Evolutionary conservation across 306 rosid species (phyloP), one percentile per base, ranked within the genome.

Genomic region (Trifolium subterraneum): DNA sequence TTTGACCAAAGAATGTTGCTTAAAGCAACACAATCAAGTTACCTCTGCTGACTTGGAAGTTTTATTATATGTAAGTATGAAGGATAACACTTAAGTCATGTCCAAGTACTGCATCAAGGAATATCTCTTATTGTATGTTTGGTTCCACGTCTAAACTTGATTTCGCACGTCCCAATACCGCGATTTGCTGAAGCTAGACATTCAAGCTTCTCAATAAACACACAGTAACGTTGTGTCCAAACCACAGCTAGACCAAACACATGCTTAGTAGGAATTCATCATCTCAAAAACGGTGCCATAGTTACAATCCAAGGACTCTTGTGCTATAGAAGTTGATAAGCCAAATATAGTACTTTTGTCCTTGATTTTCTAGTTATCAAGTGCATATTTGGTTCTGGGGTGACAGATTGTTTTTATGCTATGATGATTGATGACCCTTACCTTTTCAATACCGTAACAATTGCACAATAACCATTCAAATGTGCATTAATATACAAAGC

Each of bases 401-500:
- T 29, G 33, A 29, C 6, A 29, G 6, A 29, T 29, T 44, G 50
- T 4, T 44, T 44, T 44, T 44, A 44, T 44, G 20, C 55, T 48
- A 48, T 48, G n/a, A n/a, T n/a, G n/a, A n/a, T n/a, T n/a, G n/a
- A n/a, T n/a, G 55, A 48, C 8, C 50, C n/a, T 44, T 44, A 2
- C 14, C 61, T 38, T 76, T 63, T 3, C 59, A 69, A 50, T 59
- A 18, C 33, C 29, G 39, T 61, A 50, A 36, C 77, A 35, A 1
- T 35, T 35, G 1, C 7, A 1, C 39, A 0, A 36, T 36, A 36
- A 36, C 39, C 2, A 36, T 2, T 55, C 18, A 38, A 44, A 78
- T 14, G 61, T 36, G 45, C 25, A 33, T 23, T 42, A 61, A 68
- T 65, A 70, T 75, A 75, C 79, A 79, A 22, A 67, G 54, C n/a